Conservation (phyloP, 257 asterid species). For the Penstemon davidsonii region DNA sequence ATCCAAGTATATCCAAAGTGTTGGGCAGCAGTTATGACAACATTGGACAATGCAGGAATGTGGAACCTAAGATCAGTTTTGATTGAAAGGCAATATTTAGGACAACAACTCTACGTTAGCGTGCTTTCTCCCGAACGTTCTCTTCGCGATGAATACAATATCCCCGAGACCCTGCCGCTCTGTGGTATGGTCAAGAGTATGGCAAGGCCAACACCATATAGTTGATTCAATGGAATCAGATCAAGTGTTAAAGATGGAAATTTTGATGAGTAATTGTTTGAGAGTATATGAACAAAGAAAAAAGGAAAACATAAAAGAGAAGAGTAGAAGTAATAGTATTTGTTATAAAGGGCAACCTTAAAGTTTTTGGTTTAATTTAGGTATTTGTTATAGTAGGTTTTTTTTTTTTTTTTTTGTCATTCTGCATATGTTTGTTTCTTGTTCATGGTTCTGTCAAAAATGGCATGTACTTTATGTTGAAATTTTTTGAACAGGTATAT, state of each 20-base stretch:
- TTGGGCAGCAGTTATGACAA: conserved; percentile 56
- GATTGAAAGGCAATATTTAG: conserved; percentile 48
- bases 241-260: conserved; percentile 1
- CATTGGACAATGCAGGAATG: conserved; percentile 66
- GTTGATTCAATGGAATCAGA: neutral
- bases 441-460: no score
- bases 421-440: no score
- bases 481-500: no score
- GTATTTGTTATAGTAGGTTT: neutral
- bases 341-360: neutral
- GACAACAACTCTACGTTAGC: conserved; percentile 60
- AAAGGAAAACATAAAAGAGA: no score
- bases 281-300: no score
- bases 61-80: conserved; percentile 50
- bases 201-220: conserved; percentile 44
- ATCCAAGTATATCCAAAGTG: conserved; percentile 57
- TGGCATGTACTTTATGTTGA: no score
- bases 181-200: conserved; percentile 50
- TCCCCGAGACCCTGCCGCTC: conserved; percentile 30
- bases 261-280: neutral
- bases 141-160: conserved; percentile 48
- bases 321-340: neutral
- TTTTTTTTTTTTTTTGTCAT: neutral
- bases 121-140: conserved; percentile 52
- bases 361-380: conserved; percentile 4